Evolutionary conservation across 106 monocot species (phyloP).

Genomic region (Phalaenopsis equestris): DNA sequence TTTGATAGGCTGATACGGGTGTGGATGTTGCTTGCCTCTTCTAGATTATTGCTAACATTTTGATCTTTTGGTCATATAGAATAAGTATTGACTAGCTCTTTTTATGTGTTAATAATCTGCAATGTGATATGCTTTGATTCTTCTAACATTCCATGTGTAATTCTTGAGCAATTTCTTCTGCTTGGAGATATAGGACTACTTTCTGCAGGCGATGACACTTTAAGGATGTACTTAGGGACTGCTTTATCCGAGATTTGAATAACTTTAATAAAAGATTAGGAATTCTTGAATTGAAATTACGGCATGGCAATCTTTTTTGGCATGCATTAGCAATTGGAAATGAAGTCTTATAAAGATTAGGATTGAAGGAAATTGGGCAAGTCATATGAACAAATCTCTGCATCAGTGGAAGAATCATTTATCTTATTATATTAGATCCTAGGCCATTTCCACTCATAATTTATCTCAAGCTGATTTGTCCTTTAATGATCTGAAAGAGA

Average conservation of each 20-base stretch:
- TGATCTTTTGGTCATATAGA: not conserved
- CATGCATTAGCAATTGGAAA: not conserved
- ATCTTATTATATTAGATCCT: not conserved
- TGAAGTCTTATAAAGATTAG: not conserved
- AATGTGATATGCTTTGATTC: not conserved
- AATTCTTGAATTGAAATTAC: not conserved
- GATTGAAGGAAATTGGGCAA: not conserved
- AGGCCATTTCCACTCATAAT: not conserved
- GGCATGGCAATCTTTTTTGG: not conserved
- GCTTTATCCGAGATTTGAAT: not conserved
- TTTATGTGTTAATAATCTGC: not conserved
- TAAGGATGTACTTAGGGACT: not conserved
- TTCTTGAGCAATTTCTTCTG: constrained; percentile 3
- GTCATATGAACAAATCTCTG: not conserved
- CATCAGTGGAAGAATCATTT: not conserved
- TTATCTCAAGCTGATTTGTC: not conserved
- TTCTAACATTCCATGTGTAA: not conserved
- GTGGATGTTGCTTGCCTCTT: not conserved
- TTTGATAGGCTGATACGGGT: not conserved
- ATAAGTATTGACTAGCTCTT: not conserved
- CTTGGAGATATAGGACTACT: not conserved
- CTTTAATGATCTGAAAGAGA: not conserved
- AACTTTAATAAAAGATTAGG: not conserved
- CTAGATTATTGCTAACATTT: not conserved
- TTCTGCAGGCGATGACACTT: not conserved